Conservation (phyloP, 805 yeast species). For the Nakazawaea ishiwadae region DNA sequence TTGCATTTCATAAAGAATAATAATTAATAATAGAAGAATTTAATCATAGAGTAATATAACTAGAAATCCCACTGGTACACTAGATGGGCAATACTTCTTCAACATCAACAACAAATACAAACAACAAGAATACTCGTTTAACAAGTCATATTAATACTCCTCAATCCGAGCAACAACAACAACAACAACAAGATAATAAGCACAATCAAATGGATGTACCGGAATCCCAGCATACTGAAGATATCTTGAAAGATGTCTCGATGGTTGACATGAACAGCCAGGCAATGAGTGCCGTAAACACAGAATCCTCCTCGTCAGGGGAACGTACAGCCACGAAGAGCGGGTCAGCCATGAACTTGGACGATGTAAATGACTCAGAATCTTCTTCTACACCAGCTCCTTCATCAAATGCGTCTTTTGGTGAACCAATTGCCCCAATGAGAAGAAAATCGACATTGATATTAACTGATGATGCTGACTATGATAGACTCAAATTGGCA, state of each 20-base stretch:
- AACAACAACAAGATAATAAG: neutral
- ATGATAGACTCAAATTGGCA: slow-evolving; percentile 40
- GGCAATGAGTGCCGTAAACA: slow-evolving; percentile 4
- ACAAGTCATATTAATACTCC: too few relatives aligned
- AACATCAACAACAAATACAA: neutral
- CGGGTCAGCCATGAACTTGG: slow-evolving; percentile 15
- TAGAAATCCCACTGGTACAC: too few relatives aligned
- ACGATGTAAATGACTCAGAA: slow-evolving; percentile 1
- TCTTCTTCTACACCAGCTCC: too few relatives aligned
- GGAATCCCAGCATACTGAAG: slow-evolving; percentile 12
- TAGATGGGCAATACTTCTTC: neutral
- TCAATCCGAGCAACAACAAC: too few relatives aligned
- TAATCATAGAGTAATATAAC: too few relatives aligned
- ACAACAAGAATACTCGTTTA: neutral
- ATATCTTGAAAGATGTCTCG: slow-evolving; percentile 26
- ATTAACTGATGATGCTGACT: slow-evolving; percentile 62
- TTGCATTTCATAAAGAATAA: too few relatives aligned
- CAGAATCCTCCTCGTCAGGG: slow-evolving; percentile 1
- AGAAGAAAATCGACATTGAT: slow-evolving; percentile 70
- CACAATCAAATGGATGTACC: slow-evolving; percentile 8
- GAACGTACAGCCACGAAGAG: neutral
- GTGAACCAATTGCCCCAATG: slow-evolving; percentile 20
- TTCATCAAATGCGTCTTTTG: slow-evolving; percentile 8
- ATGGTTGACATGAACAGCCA: slow-evolving; percentile 26
- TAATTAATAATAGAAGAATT: too few relatives aligned